Conservation (phyloP, 2,329 filamentous ascomycete genomes). For the Monosporascus sp. region DNA sequence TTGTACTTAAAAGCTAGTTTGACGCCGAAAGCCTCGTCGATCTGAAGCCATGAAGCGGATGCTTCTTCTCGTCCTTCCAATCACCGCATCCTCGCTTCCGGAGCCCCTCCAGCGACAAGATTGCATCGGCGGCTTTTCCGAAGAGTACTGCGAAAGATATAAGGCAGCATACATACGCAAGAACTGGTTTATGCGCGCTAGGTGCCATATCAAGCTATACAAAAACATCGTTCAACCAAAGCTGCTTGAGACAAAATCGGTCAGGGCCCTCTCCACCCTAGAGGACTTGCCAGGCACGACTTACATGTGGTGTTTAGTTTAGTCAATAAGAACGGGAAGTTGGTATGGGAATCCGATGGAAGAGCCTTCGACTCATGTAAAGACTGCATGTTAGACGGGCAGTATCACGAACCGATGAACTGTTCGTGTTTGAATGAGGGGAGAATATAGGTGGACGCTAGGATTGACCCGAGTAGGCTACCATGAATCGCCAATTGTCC, state of each 20-base stretch:
- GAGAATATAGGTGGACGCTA: not conserved
- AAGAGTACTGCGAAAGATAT: not conserved
- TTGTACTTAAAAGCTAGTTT: too few relatives aligned
- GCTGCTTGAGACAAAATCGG: not conserved
- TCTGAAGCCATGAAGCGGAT: not conserved
- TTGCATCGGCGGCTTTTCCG: not conserved
- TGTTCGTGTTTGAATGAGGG: not conserved
- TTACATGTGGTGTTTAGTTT: not conserved
- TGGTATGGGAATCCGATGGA: not conserved
- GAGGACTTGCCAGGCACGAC: not conserved
- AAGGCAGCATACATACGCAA: not conserved
- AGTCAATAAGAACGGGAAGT: not conserved
- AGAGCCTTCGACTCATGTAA: not conserved
- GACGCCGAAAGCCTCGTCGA: too few relatives aligned
- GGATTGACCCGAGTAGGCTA: not conserved
- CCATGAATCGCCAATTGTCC: not conserved
- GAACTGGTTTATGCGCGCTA: not conserved
- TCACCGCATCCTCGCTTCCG: too few relatives aligned
- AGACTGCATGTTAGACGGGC: not conserved
- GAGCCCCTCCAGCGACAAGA: not conserved
- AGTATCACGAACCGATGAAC: not conserved
- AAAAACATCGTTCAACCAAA: not conserved
- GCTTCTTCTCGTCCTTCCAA: not conserved
- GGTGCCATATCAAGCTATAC: not conserved
- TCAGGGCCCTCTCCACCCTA: not conserved